Base-by-base conservation (phyloP, 805 yeast genomes). In the Myxozyma geophila region DNA sequence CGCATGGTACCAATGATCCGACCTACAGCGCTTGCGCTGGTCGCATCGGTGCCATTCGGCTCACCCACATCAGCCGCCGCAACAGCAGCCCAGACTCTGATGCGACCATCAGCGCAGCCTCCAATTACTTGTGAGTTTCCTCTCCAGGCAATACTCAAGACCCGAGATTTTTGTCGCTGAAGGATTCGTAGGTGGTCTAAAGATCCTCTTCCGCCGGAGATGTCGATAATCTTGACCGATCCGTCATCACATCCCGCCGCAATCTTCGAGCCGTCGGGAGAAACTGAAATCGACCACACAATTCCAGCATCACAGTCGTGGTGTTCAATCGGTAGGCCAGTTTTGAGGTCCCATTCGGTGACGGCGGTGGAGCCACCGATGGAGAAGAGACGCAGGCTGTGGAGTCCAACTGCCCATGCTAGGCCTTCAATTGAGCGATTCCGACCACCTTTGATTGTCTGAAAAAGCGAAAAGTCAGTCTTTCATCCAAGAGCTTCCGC, bases 231-330 rank as follows among this genome's bases (percentile, higher is more conserved):
- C 1, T 89, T 96, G 9, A 93, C 92, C 7, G 90, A 81, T 28
- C 99, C 99, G 73, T 92, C 96, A 70, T 95, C 99, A 76, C 98
- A 93, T 2, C 98, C 99, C 0, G 90, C 89, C 0, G 97, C 90
- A 41, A 95, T 78, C 70, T 81, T 85, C 63, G 82, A 77, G 53
- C 87, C 89, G 23, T 82, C 77, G 28, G 82, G 81, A 67, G 86
- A 87, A 23, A 86, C 84, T 4, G 88, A 86, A 53, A 92, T 76
- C 7, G 96, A 89, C 99, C 99, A 95, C 60, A 92, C 88, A 17
- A 91, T 87, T 41, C 98, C 98, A 2, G 96, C 89, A 74, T 92
- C 90, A 78, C 97, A 90, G 74, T 92, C 96, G 72, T 86, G 86
- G 74, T 92, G 89, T 54, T 80, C 81, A 56, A 84, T 73, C 4